These are phyloP conservation scores for Solanum hybrid DNA, from an alignment of 305 asterid species.

Conservation along the genomic window DNA sequence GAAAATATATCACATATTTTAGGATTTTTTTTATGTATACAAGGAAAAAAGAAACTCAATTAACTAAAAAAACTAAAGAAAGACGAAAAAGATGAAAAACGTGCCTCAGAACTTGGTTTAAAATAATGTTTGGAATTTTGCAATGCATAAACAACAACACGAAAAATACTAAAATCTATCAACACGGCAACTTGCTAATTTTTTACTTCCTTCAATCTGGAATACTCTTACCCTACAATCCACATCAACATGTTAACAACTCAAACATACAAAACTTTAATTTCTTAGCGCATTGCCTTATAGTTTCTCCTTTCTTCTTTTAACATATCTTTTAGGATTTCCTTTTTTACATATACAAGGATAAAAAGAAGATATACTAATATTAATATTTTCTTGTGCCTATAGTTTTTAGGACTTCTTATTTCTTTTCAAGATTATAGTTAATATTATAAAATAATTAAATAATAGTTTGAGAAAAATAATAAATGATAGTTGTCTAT, in stretches of 20 bases:
- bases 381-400: not conserved
- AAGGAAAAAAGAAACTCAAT: not conserved
- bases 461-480: not conserved
- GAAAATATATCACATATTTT: too few relatives aligned
- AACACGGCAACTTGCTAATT: not conserved
- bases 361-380: too few relatives aligned
- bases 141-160: not conserved
- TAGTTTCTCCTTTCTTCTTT: not conserved
- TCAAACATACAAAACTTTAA: not conserved
- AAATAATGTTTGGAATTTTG: too few relatives aligned
- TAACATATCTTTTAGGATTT: not conserved
- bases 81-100: too few relatives aligned
- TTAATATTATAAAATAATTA: too few relatives aligned
- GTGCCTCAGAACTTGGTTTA: too few relatives aligned
- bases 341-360: not conserved
- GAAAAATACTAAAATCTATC: not conserved
- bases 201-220: not conserved
- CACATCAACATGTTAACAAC: not conserved
- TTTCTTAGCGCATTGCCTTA: not conserved
- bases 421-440: not conserved
- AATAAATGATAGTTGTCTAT: not conserved
- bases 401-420: not conserved
- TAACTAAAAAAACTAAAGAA: not conserved
- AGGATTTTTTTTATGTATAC: not conserved
- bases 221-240: not conserved